phyloP scores from a whole-genome alignment of 805 yeast genomes.

The Pichia sporocuriosa region DNA sequence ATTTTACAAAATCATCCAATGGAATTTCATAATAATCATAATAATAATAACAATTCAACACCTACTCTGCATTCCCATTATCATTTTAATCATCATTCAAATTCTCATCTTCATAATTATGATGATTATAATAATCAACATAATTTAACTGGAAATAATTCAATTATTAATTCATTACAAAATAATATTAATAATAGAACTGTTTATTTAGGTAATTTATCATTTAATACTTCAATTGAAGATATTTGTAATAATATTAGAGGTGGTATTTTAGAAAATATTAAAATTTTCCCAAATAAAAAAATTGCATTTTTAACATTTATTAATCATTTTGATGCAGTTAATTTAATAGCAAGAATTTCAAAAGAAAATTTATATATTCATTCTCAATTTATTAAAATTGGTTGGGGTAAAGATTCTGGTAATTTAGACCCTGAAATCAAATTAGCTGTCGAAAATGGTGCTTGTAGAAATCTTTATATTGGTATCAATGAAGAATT shows the following conservation, averaged over 20 bases:
- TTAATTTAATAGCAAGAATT: slow-evolving; percentile 51
- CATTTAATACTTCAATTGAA: slow-evolving; percentile 57
- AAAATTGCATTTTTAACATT: slow-evolving; percentile 66
- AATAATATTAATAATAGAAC: slow-evolving; percentile 50
- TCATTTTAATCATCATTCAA: too few relatives aligned
- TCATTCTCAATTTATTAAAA: slow-evolving; percentile 54
- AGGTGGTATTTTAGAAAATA: slow-evolving; percentile 65
- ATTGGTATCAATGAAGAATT: slow-evolving; percentile 50
- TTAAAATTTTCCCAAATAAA: slow-evolving; percentile 44
- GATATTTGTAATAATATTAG: slow-evolving; percentile 71
- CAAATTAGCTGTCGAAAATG: slow-evolving; percentile 53
- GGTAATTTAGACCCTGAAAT: slow-evolving; percentile 55
- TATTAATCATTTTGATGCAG: slow-evolving; percentile 56
- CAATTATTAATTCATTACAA: background rate
- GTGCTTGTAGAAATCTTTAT: slow-evolving; percentile 74
- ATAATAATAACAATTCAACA: too few relatives aligned
- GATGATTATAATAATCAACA: too few relatives aligned
- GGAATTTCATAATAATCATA: too few relatives aligned
- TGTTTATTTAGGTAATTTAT: slow-evolving; percentile 60
- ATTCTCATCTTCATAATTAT: too few relatives aligned
- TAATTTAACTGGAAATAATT: background rate
- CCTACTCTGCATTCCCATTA: too few relatives aligned
- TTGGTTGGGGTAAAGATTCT: slow-evolving; percentile 69
- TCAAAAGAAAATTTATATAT: slow-evolving; percentile 48
- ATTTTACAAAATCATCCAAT: background rate